Base-by-base conservation (phyloP, 2,329 filamentous ascomycete genomes). In the Neonectria punicea region DNA sequence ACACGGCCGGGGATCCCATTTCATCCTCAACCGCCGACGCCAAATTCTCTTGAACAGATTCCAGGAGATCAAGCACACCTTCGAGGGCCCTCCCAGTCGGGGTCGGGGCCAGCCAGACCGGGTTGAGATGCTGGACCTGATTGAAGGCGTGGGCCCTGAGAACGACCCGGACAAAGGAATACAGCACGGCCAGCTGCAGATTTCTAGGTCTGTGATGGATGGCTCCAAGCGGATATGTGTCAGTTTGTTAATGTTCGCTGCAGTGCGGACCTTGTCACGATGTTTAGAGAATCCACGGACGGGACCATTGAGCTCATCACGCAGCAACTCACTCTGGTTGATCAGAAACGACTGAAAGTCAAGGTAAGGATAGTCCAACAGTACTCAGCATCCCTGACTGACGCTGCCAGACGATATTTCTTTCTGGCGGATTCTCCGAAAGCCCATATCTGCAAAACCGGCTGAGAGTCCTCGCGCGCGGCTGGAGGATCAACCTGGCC, bases 351-450 rank as follows among this genome's bases (percentile, higher is more conserved):
- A 5, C 44, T 43, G 14, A 50, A 44, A 34, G 46, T 56, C 32
- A 53, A 57, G 43, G 41, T 55, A 20, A 34, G 16, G 9, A 3
- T 3, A 18, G 8, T 43, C 14, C n/a, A 16, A 36, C 51, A 14
- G 8, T 22, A 4, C 7, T 28, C 47, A 4, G 1, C 1, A 34
- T 28, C n/a, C 2, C 16, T 3, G 10, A 7, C n/a, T 61, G 1
- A 61, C 13, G 7, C 4, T n/a, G n/a, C n/a, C 6, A 67, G 66
- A 57, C 66, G 9, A 66, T 68, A 16, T 66, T 68, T 7, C 53
- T 68, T 5, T 66, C 63, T 2, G 66, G 66, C 9, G 66, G 66
- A 10, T 68, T 68, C 44, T 68, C 66, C 1, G 34, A 55, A 18
- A 68, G 60, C 11, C 43, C 47, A 28, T 68, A 68, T 32, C 56